A percentile compares a stretch with the other conserved stretches of the same genome.
Evolutionary conservation across 2,329 filamentous ascomycete species (phyloP).

Genomic region (Alternaria angustiovoidea): DNA sequence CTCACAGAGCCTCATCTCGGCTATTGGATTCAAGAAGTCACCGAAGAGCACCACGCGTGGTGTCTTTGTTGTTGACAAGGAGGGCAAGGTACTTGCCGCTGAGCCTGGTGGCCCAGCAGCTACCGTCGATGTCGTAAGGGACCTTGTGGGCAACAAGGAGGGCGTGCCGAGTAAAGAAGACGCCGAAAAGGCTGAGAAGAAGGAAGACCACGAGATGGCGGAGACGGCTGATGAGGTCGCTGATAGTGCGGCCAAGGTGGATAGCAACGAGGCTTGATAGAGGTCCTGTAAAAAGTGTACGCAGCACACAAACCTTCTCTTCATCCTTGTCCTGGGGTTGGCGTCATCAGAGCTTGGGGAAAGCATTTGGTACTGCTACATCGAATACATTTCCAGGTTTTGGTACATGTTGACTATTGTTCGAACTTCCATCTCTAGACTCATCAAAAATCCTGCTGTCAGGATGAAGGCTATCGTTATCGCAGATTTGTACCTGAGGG

Average conservation of each 20-base stretch:
- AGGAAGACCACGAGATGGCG: conserved; percentile 54
- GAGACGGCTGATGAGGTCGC: conserved; percentile 46
- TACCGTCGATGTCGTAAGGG: conserved; percentile 79
- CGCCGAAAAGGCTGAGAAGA: conserved; percentile 47
- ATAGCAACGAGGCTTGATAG: conserved; percentile 31
- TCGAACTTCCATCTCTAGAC: not conserved
- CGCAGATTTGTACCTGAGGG: too few species aligned
- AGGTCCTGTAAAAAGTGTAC: not conserved
- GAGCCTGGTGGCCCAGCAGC: conserved; percentile 78
- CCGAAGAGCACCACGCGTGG: conserved; percentile 83
- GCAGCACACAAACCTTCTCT: not conserved
- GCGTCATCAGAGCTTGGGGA: not conserved
- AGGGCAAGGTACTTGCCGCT: conserved; percentile 78
- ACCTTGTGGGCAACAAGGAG: conserved; percentile 60
- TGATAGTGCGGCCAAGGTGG: conserved; percentile 46
- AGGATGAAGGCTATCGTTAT: too few species aligned
- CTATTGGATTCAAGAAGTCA: conserved; percentile 88
- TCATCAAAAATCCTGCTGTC: too few species aligned
- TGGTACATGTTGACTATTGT: not conserved
- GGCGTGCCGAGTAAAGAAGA: conserved; percentile 27
- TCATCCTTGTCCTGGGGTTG: not conserved
- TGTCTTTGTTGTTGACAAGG: conserved; percentile 85
- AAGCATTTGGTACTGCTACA: not conserved
- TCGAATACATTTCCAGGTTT: not conserved
- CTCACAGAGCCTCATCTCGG: conserved; percentile 74